Evolutionary conservation across 257 asterid genomes (phyloP).

Genomic region (Nyctanthes arbortristis): DNA sequence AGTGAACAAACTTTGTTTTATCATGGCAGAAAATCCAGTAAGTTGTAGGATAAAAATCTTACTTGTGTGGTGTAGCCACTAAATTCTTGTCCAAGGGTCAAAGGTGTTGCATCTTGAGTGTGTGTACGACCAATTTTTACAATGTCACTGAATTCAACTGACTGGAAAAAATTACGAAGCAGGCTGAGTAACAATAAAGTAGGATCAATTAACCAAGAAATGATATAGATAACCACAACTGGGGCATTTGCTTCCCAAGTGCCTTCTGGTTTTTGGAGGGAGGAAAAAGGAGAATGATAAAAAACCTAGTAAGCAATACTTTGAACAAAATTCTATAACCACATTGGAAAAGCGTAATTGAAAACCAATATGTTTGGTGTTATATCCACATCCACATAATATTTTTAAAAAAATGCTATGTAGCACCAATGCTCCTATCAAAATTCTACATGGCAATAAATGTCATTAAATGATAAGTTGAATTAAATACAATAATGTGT

Average conservation of each 20-base stretch:
- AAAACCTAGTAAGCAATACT: neutral
- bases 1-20: slow-evolving; percentile 17
- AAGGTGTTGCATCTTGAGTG: slow-evolving; percentile 98
- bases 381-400: neutral
- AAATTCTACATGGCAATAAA: too few species aligned
- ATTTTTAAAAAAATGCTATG: too few species aligned
- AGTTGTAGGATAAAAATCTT: slow-evolving; percentile 32
- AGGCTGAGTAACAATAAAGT: neutral
- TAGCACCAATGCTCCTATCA: too few species aligned
- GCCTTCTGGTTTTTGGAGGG: neutral
- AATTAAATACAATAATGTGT: too few species aligned
- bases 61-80: slow-evolving; percentile 99
- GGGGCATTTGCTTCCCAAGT: neutral
- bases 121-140: slow-evolving; percentile 99
- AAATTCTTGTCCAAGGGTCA: slow-evolving; percentile 99
- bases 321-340: neutral
- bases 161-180: slow-evolving; percentile 42
- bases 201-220: slow-evolving; percentile 14
- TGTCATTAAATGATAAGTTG: too few species aligned
- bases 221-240: slow-evolving; percentile 2
- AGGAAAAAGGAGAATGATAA: neutral
- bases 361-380: neutral
- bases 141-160: slow-evolving; percentile 81
- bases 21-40: slow-evolving; percentile 3
- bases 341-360: neutral